phyloP scores from a whole-genome alignment of 139 green algal species.

The Ettlia oleoabundans region DNA sequence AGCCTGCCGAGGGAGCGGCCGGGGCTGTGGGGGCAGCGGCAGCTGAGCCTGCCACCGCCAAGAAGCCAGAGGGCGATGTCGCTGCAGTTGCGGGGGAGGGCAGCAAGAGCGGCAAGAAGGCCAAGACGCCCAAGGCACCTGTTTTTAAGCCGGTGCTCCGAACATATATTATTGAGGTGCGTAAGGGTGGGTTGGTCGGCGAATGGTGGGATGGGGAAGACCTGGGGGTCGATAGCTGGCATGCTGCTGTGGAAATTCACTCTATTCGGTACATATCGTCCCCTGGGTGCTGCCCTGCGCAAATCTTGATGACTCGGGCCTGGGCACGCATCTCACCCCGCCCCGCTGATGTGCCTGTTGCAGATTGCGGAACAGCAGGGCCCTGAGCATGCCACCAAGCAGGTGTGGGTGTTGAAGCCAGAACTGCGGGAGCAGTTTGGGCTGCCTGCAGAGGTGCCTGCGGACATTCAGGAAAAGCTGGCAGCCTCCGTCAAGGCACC shows the following conservation, averaged over 20 bases:
- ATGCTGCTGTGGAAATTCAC: neutral
- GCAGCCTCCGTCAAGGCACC: conserved; percentile 18
- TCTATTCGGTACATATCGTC: neutral
- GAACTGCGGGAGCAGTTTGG: conserved; percentile 7
- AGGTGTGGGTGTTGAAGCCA: conserved; percentile 31
- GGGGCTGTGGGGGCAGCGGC: neutral
- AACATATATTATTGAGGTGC: conserved; percentile 34
- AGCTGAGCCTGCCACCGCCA: conserved; percentile 8
- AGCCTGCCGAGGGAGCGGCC: neutral
- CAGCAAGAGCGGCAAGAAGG: conserved; percentile 2
- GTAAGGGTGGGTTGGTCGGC: no score
- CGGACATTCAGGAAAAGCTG: conserved; percentile 18
- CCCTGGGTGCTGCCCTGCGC: no score
- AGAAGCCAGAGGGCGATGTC: conserved; percentile 24
- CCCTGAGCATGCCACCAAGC: conserved; percentile 13
- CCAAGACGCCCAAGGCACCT: conserved; percentile 29
- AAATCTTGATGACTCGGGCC: no score
- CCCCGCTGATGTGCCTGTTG: neutral
- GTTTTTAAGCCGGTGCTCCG: conserved; percentile 19
- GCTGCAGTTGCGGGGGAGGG: neutral
- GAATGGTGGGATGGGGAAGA: neutral
- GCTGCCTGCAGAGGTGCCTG: conserved; percentile 21
- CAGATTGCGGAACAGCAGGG: conserved; percentile 27
- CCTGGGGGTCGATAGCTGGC: neutral
- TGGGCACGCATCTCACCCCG: neutral